Evolutionary conservation across 805 yeast species (phyloP), one percentile per base, ranked within the genome.

Genomic region (Debaryomyces hansenii): DNA sequence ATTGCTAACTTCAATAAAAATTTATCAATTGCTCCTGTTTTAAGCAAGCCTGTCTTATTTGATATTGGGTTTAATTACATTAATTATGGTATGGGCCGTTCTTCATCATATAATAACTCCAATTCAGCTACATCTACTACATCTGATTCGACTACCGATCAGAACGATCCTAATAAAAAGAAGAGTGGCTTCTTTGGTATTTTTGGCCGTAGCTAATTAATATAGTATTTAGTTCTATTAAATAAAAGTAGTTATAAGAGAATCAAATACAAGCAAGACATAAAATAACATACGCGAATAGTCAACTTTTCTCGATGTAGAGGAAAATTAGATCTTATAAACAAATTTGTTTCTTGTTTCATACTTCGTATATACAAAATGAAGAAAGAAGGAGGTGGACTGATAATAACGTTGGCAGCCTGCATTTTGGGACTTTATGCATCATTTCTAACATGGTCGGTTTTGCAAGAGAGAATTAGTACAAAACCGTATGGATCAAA

Each of bases 391-490:
- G 27, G 35, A 29, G 35, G 37, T 16, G 33, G 29, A n/a, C 42
- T 27, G 42, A 15, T 27, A 9, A 27, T 63, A 20, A 63, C 69
- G 18, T 58, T 72, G 4, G 51, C 61, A 1, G 44, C 63, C 15
- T 70, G 72, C 48, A 71, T 72, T 5, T 44, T 58, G 9, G 97
- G 97, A 0, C 87, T 94, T 32, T 94, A 94, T 59, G 82, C 80
- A 2, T 85, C 96, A 41, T 94, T 94, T 57, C 69, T 94, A 21
- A 77, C 92, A 1, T 94, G 99, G 99, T 90, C 96, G 0, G 78
- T 89, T 32, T 78, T 94, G 10, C 98, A 94, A 60, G 99, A 94
- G 64, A 83, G 92, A 40, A 81, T 94, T 52, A 78, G 90, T 11
- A 82, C 90, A 1, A 84, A 83, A 39, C 79, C 87, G 10, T 90